Percentiles rank a stretch among this genome's conserved stretches.
Evolutionary conservation across 805 yeast genomes (phyloP).

Genomic region (Cyberlindnera veronae): DNA sequence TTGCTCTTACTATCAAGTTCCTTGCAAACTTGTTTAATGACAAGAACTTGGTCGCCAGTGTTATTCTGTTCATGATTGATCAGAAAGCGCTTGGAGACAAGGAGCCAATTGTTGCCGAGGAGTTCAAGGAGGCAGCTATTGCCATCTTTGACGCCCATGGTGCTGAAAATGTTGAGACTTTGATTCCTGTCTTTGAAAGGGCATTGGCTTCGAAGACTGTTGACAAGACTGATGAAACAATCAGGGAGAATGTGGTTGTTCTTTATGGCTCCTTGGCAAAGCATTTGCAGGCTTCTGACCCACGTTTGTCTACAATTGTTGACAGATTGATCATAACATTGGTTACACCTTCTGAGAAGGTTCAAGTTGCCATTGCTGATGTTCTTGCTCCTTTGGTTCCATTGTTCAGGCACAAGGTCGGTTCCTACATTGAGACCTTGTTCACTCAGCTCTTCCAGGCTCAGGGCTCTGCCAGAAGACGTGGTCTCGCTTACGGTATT

Average conservation of each 20-base stretch:
- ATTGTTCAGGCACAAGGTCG: slow-evolving; percentile 47
- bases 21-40: slow-evolving; percentile 42
- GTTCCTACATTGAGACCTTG: slow-evolving; percentile 52
- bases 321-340: slow-evolving; percentile 70
- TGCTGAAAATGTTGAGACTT: slow-evolving; percentile 56
- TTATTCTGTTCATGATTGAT: slow-evolving; percentile 62
- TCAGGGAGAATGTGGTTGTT: slow-evolving; percentile 78
- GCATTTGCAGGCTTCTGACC: slow-evolving; percentile 67
- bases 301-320: slow-evolving; percentile 61
- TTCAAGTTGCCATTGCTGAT: slow-evolving; percentile 82
- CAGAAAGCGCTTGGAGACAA: slow-evolving; percentile 72
- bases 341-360: slow-evolving; percentile 85
- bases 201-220: slow-evolving; percentile 50
- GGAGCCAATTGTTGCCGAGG: slow-evolving; percentile 69
- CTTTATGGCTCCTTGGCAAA: slow-evolving; percentile 89
- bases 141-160: slow-evolving; percentile 68
- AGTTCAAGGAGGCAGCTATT: slow-evolving; percentile 87
- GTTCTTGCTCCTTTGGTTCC: slow-evolving; percentile 82
- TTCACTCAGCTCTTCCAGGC: slow-evolving; percentile 59
- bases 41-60: slow-evolving; percentile 40
- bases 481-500: slow-evolving; percentile 96
- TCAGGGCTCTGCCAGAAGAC: slow-evolving; percentile 44
- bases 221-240: slow-evolving; percentile 50
- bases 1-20: slow-evolving; percentile 63
- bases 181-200: slow-evolving; percentile 78